Base-by-base conservation (phyloP, 2,329 filamentous ascomycete species). In the Neofusicoccum kwambonambiense region DNA sequence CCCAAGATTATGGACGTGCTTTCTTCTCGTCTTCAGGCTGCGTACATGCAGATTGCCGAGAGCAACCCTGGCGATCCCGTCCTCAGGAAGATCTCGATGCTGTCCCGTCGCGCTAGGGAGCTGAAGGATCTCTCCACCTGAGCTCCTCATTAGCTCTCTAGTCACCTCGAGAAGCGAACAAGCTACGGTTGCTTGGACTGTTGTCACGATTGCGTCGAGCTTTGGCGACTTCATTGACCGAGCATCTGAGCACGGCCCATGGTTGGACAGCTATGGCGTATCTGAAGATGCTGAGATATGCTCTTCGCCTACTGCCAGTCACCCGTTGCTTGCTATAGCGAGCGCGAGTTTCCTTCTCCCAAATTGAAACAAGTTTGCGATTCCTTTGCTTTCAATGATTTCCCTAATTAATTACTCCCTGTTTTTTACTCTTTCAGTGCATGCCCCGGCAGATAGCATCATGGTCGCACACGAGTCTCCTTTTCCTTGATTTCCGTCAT, bases 1-100 rank as follows among this genome's bases (percentile, higher is more conserved):
- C 84, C 84, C 0, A 82, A 81, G 71, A 87, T 88, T 67, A 85
- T 88, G 81, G 83, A 86, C 37, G 82, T 87, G 64, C 77, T 89
- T 51, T 81, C 80, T 54, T 78, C 85, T 70, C 83, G 86, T 54
- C 77, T 89, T 52, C 83, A 87, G 63, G 77, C 75, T 35, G 78
- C 85, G 19, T 88, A 87, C 74, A 85, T 87, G 79, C 73, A 78
- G 27, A 79, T 87, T 62, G 83, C 84, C 3, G 80, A 86, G 73
- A 79, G 72, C 47, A 79, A 81, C 44, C 82, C 83, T 1, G 78
- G 81, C 47, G 82, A 84, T 68, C 80, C 79, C n/a, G 76, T 86
- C 37, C 74, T 86, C 57, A 81, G 82, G 65, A 78, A 77, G 68
- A 85, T 86, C 65, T 79, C 82, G 13, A 74, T 76, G 6, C 73